Base-by-base conservation (phyloP, 768 basidiomycete species). In the Tubosaeta sp. region DNA sequence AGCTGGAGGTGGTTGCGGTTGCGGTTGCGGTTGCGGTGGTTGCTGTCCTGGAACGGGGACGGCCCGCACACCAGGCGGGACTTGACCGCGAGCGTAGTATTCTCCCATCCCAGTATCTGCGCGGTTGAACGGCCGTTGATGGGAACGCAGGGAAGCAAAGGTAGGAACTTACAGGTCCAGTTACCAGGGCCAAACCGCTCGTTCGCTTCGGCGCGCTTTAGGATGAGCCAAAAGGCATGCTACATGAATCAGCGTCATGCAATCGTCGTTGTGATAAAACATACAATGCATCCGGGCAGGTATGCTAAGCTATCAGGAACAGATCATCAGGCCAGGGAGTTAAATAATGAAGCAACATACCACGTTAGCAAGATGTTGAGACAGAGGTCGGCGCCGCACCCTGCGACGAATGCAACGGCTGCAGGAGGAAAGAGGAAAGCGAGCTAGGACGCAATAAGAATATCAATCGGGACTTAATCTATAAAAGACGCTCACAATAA, bases 201-300 rank as follows among this genome's bases (percentile, higher is more conserved):
- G 62, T 89, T 86, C 0, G 88, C 90, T 55, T 88, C 77, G 73
- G 87, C 81, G 73, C 86, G 86, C 78, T 76, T 84, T 71, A 91
- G 85, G 43, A 93, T 85, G 50, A 95, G 75, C 87, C 87, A 93
- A 70, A 91, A 86, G 1, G 90, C 89, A 62, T 93, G 91, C 80
- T 81, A 33, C 4, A 5, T 7, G 45, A 6, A 29, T 29, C 22
- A 22, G 45, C 29, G 13, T 53, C 37, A 17, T 41, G 22, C 3
- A 6, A 25, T 41, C 39, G 12, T 25, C 19, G 9, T 11, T n/a
- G 6, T 0, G 39, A 22, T 2, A 14, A 12, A 25, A 53, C 9
- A 25, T 27, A 79, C 79, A 42, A 82, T 55, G 53, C 74, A 74
- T 9, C 82, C 88, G 1, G 89, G 88, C 25, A 91, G 62, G 64